phyloP scores from a whole-genome alignment of 352 stramenopile genomes.

The Pilasporangium apinafurcum region DNA sequence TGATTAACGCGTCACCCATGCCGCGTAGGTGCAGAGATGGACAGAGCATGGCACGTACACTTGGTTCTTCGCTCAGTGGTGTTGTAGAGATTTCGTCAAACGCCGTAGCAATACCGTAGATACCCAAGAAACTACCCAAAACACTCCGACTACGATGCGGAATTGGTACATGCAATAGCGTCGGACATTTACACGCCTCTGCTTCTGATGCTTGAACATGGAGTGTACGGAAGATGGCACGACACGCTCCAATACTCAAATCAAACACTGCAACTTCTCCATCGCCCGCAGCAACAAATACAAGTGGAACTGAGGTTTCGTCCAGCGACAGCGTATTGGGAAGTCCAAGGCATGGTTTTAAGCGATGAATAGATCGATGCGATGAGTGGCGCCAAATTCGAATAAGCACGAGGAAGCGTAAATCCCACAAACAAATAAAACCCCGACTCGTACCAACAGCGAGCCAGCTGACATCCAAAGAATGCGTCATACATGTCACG shows the following conservation, averaged over 20 bases:
- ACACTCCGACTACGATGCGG: slow-evolving; percentile 65
- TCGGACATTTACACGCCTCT: slow-evolving; percentile 69
- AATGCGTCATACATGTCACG: slow-evolving; percentile 93
- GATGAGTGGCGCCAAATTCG: slow-evolving; percentile 96
- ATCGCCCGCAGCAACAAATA: slow-evolving; percentile 92
- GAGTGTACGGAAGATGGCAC: slow-evolving; percentile 89
- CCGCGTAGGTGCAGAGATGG: slow-evolving; percentile 84
- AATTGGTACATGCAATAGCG: slow-evolving; percentile 67
- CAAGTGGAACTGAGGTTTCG: slow-evolving; percentile 78
- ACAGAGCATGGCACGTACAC: slow-evolving; percentile 84
- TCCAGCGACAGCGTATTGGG: slow-evolving; percentile 70
- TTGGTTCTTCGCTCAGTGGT: slow-evolving; percentile 66
- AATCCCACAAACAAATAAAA: slow-evolving; percentile 95
- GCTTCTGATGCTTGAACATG: slow-evolving; percentile 69
- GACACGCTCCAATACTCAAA: slow-evolving; percentile 86
- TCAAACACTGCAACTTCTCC: slow-evolving; percentile 90
- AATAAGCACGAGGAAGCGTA: slow-evolving; percentile 93
- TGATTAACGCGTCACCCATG: slow-evolving; percentile 87
- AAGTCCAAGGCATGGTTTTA: slow-evolving; percentile 79
- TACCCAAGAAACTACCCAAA: slow-evolving; percentile 68
- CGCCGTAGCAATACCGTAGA: slow-evolving; percentile 73
- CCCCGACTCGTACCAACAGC: slow-evolving; percentile 91
- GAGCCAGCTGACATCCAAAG: slow-evolving; percentile 93
- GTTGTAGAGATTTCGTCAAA: slow-evolving; percentile 82
- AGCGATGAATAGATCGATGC: slow-evolving; percentile 83